Base-by-base conservation (phyloP, 2,329 filamentous ascomycete species). In the Talaromyces sp. region DNA sequence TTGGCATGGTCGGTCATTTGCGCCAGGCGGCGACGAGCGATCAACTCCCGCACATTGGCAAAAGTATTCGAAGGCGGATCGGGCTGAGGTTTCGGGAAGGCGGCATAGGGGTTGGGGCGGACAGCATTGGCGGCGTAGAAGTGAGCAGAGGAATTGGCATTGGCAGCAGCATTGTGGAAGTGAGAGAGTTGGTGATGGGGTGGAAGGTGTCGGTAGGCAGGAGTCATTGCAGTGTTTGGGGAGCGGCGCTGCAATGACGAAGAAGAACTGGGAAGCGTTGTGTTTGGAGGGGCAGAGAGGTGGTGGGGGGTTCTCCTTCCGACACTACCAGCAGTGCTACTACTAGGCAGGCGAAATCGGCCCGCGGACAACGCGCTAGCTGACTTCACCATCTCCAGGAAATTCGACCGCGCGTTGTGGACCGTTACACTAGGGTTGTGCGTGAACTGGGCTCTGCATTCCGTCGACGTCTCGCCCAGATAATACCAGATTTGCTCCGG, bases 401-500 rank as follows among this genome's bases (percentile, higher is more conserved):
- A 84, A 76, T 82, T 82, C 67, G 80, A 78, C 67, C 78, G 75
- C 68, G 78, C 77, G 72, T 84, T 82, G 76, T 83, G 79, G 68
- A 79, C 70, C 66, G 71, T 69, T 65, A 81, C 82, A 66, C 78
- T 80, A 50, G 85, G 86, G 78, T 96, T 88, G 72, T 95, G 91
- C 4, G 93, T 96, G 78, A 95, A 99, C 75, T 96, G 92, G 31
- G 93, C 89, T 76, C 89, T 93, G 62, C 92, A 90, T 73, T 98
- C 94, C 7, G 94, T 97, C 24, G 94, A 98, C 22, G 85, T 86
- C 75, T 87, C 87, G 37, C 92, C 92, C 66, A 99, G 84, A 75
- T 97, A 98, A 79, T 92, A 86, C 92, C 93, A 98, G 19, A 97
- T 77, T 74, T 91, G 89, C 67, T 94, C 86, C 16, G 88, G 83